Conservation (phyloP, 1,284 basidiomycete genomes). For the Cutaneotrichosporon sp. region DNA sequence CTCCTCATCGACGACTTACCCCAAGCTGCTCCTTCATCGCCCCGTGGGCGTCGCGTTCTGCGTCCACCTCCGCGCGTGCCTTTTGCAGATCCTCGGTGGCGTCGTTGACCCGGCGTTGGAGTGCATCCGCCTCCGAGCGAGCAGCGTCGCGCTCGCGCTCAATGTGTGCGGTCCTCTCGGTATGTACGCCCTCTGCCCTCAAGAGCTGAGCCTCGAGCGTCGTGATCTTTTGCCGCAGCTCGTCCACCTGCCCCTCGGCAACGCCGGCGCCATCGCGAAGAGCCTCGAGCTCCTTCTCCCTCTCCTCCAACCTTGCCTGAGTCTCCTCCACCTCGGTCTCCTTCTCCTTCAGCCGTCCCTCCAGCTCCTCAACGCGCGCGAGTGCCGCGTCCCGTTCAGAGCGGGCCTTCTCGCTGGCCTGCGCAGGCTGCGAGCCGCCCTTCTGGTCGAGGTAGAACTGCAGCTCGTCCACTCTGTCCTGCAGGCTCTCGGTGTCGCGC, state of each 20-base stretch:
- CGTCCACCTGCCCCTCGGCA: background rate
- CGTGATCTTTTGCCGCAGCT: slow-evolving; percentile 20
- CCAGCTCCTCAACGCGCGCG: slow-evolving; percentile 1
- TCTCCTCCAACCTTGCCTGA: slow-evolving; percentile 7
- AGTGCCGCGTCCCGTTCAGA: slow-evolving; percentile 10
- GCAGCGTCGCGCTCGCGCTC: slow-evolving; percentile 32
- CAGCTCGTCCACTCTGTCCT: slow-evolving; percentile 44
- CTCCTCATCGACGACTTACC: slow-evolving; percentile 13
- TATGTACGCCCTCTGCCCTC: slow-evolving; percentile 6
- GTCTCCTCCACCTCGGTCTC: slow-evolving; percentile 5
- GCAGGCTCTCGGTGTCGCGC: slow-evolving; percentile 39
- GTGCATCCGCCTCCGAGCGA: slow-evolving; percentile 26
- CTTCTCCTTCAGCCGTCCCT: slow-evolving; percentile 11
- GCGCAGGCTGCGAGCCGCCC: slow-evolving; percentile 15
- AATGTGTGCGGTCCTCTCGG: slow-evolving; percentile 23
- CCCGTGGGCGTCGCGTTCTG: slow-evolving; percentile 3
- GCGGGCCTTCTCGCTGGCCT: slow-evolving; percentile 32
- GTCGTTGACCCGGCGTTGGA: slow-evolving; percentile 11
- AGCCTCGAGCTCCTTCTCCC: slow-evolving; percentile 6
- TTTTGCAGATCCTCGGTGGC: slow-evolving; percentile 19
- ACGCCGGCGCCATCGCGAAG: background rate
- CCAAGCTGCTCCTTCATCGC: slow-evolving; percentile 12
- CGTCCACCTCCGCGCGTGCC: slow-evolving; percentile 24
- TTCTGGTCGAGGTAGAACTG: slow-evolving; percentile 46
- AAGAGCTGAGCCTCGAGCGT: slow-evolving; percentile 28